Base-by-base conservation (phyloP, 2,329 filamentous ascomycete genomes). In the Lasiodiplodia theobromae region DNA sequence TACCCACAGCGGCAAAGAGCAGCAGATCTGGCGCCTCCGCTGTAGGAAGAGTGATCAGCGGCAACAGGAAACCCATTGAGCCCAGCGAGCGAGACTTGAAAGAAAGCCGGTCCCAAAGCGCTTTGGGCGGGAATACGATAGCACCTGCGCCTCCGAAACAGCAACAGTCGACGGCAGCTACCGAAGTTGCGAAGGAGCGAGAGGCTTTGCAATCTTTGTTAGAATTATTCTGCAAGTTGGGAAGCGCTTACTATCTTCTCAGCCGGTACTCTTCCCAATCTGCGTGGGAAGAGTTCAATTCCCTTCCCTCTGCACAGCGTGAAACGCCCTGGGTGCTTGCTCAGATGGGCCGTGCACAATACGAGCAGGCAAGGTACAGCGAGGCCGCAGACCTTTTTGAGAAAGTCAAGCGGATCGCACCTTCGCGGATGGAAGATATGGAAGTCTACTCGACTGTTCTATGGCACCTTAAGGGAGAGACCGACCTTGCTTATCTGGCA, bases 361-460 rank as follows among this genome's bases (percentile, higher is more conserved):
- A 97, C 77, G 96, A 99, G 82, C 92, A 95, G 77, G 91, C 92
- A 11, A 88, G 91, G 72, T 97, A 98, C 77, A 83, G 85, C 2
- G 93, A 97, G 71, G 93, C 96, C 3, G 95, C 97, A 77, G 93
- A 92, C 71, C 92, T 90, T 74, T 99, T 97, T 78, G 86, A 89
- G 69, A 89, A 90, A 68, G 88, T 99, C 72, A 90, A 93, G 63
- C 87, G 91, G 38, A 85, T 96, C 72, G 90, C 92, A 14, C 95
- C 95, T 0, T 92, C 92, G 1, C 89, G 93, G 4, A 85, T 96
- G 54, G 92, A 97, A 76, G 94, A 97, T 76, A 97, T 98, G 94
- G 96, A 99, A 77, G 90, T 98, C 44, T 99, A 97, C 81, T 98
- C 95, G 16, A 99, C 96, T 0, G 91, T 97, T n/a, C 86, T 99